A percentile compares a stretch with the other conserved stretches of the same genome.
Conservation (phyloP, 805 yeast genomes). For the Blastobotrys muscicola region DNA sequence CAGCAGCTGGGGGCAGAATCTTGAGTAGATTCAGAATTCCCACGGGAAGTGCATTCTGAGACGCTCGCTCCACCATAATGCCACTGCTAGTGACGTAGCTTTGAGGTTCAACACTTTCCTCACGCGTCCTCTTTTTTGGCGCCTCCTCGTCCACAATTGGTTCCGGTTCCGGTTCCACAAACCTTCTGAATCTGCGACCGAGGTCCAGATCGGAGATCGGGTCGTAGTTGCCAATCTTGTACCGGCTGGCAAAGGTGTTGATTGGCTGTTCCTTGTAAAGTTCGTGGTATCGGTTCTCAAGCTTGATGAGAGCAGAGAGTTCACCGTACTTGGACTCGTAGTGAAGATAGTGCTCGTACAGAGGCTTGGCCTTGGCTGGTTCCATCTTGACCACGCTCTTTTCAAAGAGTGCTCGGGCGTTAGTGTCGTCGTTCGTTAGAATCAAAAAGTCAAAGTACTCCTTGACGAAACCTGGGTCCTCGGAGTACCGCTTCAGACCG, state of each 20-base stretch:
- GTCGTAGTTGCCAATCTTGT: slow-evolving; percentile 20
- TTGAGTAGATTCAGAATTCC: slow-evolving; percentile 42
- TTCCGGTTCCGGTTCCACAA: too few species aligned
- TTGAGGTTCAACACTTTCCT: slow-evolving; percentile 3
- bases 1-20: slow-evolving; percentile 50
- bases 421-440: slow-evolving; percentile 55
- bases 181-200: slow-evolving; percentile 6
- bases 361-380: slow-evolving; percentile 30
- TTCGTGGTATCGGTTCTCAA: slow-evolving; percentile 58
- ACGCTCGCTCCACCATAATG: slow-evolving; percentile 16
- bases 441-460: slow-evolving; percentile 68
- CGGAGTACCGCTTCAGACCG: slow-evolving; percentile 53
- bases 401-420: slow-evolving; percentile 77
- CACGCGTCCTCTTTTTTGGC: slow-evolving; percentile 5
- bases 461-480: slow-evolving; percentile 51
- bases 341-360: slow-evolving; percentile 50
- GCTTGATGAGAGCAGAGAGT: slow-evolving; percentile 50
- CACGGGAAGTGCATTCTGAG: slow-evolving; percentile 14
- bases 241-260: slow-evolving; percentile 28
- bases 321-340: slow-evolving; percentile 68
- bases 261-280: slow-evolving; percentile 54
- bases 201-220: slow-evolving; percentile 15
- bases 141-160: slow-evolving; percentile 5
- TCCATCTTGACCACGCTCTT: slow-evolving; percentile 52
- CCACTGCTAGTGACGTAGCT: too few species aligned